A percentile compares a stretch with the other conserved stretches of the same genome.
Conservation (phyloP, 441 rosid genomes). For the Arabidopsis lyrata region DNA sequence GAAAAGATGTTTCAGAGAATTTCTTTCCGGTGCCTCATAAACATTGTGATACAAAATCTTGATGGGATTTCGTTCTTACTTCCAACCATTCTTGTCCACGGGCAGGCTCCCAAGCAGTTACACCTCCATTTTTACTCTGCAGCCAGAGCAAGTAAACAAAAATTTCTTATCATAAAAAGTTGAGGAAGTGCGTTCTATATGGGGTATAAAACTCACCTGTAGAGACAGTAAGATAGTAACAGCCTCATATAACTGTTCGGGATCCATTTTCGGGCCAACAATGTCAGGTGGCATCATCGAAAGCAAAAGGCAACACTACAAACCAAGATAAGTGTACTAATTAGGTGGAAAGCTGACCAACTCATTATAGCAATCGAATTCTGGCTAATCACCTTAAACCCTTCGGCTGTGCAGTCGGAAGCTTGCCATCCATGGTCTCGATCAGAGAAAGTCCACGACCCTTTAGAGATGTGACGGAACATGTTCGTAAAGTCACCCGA, state of each 20-base stretch:
- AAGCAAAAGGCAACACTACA: constrained; percentile 47
- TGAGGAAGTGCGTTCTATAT: not conserved
- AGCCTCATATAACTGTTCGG: constrained; percentile 54
- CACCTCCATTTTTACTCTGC: constrained; percentile 51
- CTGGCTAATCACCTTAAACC: constrained; percentile 49
- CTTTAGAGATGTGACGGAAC: constrained; percentile 68
- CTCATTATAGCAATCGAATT: not conserved
- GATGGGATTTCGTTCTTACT: constrained; percentile 46
- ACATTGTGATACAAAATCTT: not conserved
- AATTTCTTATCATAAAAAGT: not conserved
- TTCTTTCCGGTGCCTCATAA: not conserved
- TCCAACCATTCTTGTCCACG: constrained; percentile 68
- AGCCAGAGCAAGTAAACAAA: constrained; percentile 15
- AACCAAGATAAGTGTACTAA: constrained; percentile 21
- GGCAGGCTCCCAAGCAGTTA: constrained; percentile 79
- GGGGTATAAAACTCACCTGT: constrained; percentile 51
- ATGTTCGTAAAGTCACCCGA: constrained; percentile 50
- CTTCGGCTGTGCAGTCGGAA: constrained; percentile 69
- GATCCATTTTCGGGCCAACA: constrained; percentile 45
- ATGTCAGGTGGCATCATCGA: constrained; percentile 44
- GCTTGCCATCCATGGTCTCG: constrained; percentile 72
- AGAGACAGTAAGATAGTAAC: constrained; percentile 69
- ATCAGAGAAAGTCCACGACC: constrained; percentile 73
- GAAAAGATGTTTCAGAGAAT: constrained; percentile 1
- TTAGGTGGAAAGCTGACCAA: constrained; percentile 17